Conservation (phyloP, 805 yeast species). For the Komagataella pseudopastoris region DNA sequence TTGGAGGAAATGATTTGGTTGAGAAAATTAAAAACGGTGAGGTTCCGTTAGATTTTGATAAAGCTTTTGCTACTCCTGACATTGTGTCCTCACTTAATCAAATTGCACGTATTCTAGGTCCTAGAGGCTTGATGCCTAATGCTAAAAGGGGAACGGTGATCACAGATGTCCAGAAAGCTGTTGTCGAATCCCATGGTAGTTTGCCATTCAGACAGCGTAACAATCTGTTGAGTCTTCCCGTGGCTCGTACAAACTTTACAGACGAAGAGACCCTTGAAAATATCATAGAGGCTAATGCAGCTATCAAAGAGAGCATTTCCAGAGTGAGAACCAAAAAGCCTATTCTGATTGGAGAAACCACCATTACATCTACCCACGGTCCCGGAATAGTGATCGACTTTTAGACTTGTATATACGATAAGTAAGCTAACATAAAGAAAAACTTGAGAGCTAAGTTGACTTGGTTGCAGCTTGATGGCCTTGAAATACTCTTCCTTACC, state of each 20-base stretch:
- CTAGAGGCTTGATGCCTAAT: constrained; percentile 79
- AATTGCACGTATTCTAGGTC: constrained; percentile 76
- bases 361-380: constrained; percentile 58
- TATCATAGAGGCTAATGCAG: constrained; percentile 50
- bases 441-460: neutral
- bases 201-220: constrained; percentile 69
- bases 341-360: constrained; percentile 55
- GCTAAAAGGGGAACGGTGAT: constrained; percentile 79
- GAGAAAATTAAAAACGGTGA: constrained; percentile 41
- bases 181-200: constrained; percentile 48
- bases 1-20: constrained; percentile 65
- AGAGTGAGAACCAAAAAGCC: constrained; percentile 56
- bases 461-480: constrained; percentile 1
- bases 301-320: constrained; percentile 38
- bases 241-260: constrained; percentile 66
- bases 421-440: neutral
- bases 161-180: constrained; percentile 40
- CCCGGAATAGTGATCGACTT: constrained; percentile 65
- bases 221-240: constrained; percentile 45
- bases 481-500: neutral
- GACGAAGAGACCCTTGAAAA: constrained; percentile 68
- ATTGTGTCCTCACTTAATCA: constrained; percentile 47
- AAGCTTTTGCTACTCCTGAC: constrained; percentile 79
- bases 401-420: constrained; percentile 5
- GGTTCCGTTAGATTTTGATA: constrained; percentile 46